These are phyloP conservation scores for Clitopilus hobsonii DNA, from an alignment of 768 basidiomycete species.

Conservation along the genomic window DNA sequence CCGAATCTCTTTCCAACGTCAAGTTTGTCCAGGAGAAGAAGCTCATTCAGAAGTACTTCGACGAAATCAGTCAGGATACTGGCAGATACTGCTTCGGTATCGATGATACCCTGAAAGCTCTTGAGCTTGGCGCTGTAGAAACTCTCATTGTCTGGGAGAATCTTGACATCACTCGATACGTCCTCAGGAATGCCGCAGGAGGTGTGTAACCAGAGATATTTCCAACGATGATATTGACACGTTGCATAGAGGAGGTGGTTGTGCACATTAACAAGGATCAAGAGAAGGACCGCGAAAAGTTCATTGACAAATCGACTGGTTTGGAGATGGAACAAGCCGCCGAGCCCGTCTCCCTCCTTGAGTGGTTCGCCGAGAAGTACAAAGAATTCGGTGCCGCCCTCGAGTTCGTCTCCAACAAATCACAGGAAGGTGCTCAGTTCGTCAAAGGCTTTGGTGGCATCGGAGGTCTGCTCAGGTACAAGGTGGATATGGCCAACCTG, in stretches of 20 bases:
- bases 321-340: slow-evolving; percentile 88
- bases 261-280: slow-evolving; percentile 76
- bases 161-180: slow-evolving; percentile 83
- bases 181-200: slow-evolving; percentile 87
- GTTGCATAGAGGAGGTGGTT: slow-evolving; percentile 69
- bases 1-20: slow-evolving; percentile 94
- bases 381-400: slow-evolving; percentile 95
- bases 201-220: slow-evolving; percentile 35
- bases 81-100: slow-evolving; percentile 97
- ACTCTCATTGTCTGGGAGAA: slow-evolving; percentile 99
- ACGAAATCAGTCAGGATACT: slow-evolving; percentile 97
- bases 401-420: slow-evolving; percentile 94
- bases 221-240: background rate
- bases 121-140: slow-evolving; percentile 95
- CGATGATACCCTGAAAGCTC: slow-evolving; percentile 92
- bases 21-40: slow-evolving; percentile 99
- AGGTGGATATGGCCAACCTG: slow-evolving; percentile 91
- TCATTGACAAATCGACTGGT: slow-evolving; percentile 91
- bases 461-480: slow-evolving; percentile 93
- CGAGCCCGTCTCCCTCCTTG: slow-evolving; percentile 85
- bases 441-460: slow-evolving; percentile 99
- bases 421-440: slow-evolving; percentile 97
- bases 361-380: slow-evolving; percentile 99
- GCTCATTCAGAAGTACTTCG: slow-evolving; percentile 97
- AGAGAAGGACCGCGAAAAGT: slow-evolving; percentile 92